Conservation (phyloP, 768 basidiomycete species). For the Pisolithus tinctorius region DNA sequence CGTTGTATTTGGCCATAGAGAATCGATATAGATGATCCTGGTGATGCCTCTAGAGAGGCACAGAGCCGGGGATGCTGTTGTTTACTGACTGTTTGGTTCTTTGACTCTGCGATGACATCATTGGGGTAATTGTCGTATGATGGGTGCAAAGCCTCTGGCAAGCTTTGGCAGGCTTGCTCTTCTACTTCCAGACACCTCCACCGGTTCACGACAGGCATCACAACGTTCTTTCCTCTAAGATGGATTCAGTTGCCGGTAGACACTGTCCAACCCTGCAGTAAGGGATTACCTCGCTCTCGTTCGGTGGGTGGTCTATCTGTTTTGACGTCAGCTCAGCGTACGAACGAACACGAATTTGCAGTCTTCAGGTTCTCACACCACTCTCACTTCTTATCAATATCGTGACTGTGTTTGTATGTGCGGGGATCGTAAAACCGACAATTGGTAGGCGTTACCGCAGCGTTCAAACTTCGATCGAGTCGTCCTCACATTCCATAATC, state of each 20-base stretch:
- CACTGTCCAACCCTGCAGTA: constrained; percentile 51
- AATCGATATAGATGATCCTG: too few species aligned
- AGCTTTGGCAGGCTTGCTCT: too few species aligned
- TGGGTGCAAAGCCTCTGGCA: too few species aligned
- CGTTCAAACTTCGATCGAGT: neutral
- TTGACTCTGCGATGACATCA: too few species aligned
- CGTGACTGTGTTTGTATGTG: constrained; percentile 62
- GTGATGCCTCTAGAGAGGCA: too few species aligned
- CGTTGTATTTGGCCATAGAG: too few species aligned
- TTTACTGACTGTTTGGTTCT: too few species aligned
- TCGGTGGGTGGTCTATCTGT: constrained; percentile 28
- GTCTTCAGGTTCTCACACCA: constrained; percentile 84
- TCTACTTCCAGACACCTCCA: too few species aligned
- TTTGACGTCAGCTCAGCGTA: too few species aligned
- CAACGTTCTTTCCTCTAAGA: constrained; percentile 12
- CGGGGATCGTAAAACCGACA: constrained; percentile 58
- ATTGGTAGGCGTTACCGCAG: constrained; percentile 32
- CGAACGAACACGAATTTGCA: constrained; percentile 8
- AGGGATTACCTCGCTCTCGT: constrained; percentile 62
- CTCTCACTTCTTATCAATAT: constrained; percentile 79
- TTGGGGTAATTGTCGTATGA: too few species aligned
- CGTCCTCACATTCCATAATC: neutral
- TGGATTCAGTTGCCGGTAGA: constrained; percentile 58
- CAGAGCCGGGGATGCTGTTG: too few species aligned
- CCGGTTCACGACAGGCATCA: too few species aligned